A percentile compares a stretch with the other conserved stretches of the same genome.
phyloP scores from a whole-genome alignment of 179 eudicot genomes.

The Dionaea muscipula region DNA sequence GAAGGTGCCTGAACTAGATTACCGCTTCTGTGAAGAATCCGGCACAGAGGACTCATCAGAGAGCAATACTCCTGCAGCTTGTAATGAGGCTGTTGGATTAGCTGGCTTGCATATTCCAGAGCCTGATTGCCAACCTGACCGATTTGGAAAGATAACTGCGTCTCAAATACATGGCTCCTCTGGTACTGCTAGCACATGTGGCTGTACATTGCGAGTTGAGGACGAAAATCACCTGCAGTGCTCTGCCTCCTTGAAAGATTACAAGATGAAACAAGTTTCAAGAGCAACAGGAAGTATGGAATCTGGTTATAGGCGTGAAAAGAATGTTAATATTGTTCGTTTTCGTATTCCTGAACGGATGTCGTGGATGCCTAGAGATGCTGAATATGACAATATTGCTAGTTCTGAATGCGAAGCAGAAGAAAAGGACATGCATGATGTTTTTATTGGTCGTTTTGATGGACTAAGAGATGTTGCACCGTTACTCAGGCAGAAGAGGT shows the following conservation, averaged over 20 bases:
- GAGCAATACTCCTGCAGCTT: constrained; percentile 22
- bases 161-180: constrained; percentile 7
- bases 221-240: constrained; percentile 7
- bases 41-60: constrained; percentile 25
- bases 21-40: constrained; percentile 28
- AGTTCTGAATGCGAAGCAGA: neutral
- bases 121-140: constrained; percentile 16
- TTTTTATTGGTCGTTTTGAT: neutral
- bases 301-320: neutral
- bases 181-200: constrained; percentile 3
- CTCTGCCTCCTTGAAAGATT: neutral
- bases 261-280: neutral
- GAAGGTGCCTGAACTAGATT: constrained; percentile 33
- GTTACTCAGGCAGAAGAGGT: constrained; percentile 17
- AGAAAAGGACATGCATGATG: neutral
- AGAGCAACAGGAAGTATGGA: neutral
- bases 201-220: neutral
- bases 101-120: constrained; percentile 16
- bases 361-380: neutral
- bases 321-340: neutral
- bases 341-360: neutral
- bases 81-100: constrained; percentile 19
- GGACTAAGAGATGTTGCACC: constrained; percentile 8
- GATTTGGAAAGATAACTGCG: constrained; percentile 6
- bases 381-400: neutral